Conservation (phyloP, 495 filamentous ascomycete genomes). For the Trichoderma orchidacearum region DNA sequence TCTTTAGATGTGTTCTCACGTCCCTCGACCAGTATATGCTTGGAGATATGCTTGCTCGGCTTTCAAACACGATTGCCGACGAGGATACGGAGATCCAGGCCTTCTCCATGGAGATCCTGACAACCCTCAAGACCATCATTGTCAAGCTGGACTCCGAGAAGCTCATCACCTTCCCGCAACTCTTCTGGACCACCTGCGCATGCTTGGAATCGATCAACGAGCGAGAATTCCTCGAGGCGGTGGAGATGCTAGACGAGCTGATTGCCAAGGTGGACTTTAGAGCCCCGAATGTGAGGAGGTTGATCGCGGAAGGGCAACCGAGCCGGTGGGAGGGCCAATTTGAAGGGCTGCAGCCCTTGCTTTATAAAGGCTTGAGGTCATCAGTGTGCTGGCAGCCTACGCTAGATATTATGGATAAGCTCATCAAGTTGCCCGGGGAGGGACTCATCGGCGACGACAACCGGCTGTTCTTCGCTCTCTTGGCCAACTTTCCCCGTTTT, state of each 20-base stretch:
- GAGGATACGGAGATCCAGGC: slow-evolving; percentile 84
- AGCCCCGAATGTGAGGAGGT: slow-evolving; percentile 48
- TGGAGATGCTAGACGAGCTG: slow-evolving; percentile 83
- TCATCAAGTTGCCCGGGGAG: slow-evolving; percentile 69
- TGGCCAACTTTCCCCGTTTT: slow-evolving; percentile 86
- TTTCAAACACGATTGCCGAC: slow-evolving; percentile 93
- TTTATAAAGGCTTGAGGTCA: slow-evolving; percentile 90
- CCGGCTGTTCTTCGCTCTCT: slow-evolving; percentile 66
- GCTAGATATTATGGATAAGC: slow-evolving; percentile 60
- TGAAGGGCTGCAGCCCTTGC: slow-evolving; percentile 69
- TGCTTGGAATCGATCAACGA: slow-evolving; percentile 94
- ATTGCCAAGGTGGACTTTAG: slow-evolving; percentile 71
- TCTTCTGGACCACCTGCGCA: slow-evolving; percentile 96
- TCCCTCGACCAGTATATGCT: slow-evolving; percentile 86
- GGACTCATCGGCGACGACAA: slow-evolving; percentile 68
- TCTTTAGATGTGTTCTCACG: slow-evolving; percentile 86
- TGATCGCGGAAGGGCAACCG: slow-evolving; percentile 65
- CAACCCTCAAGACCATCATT: slow-evolving; percentile 82
- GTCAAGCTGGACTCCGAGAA: slow-evolving; percentile 65
- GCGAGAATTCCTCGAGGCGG: slow-evolving; percentile 79
- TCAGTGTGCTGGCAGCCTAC: slow-evolving; percentile 64
- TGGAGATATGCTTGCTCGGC: slow-evolving; percentile 82
- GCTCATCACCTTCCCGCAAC: slow-evolving; percentile 73
- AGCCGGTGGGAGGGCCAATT: slow-evolving; percentile 82
- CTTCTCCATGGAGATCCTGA: slow-evolving; percentile 95